Conservation (phyloP, 306 rosid genomes). For the Acacia crassicarpa region DNA sequence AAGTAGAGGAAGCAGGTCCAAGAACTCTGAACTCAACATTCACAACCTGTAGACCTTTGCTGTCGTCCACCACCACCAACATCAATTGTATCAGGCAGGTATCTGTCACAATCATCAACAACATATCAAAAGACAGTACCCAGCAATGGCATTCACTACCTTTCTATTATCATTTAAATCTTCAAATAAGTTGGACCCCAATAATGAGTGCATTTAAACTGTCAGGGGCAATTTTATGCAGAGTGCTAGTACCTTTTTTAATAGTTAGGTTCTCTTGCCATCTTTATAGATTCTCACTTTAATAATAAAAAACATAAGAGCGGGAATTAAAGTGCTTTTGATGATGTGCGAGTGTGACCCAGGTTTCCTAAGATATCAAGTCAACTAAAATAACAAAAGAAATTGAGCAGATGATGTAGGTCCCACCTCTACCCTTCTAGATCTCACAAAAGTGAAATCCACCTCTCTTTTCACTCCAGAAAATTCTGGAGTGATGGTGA, state of each 20-base stretch:
- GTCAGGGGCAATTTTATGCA: neutral
- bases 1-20: slow-evolving; percentile 10
- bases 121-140: slow-evolving; percentile 13
- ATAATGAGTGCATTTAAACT: neutral
- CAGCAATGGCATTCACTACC: slow-evolving; percentile 1
- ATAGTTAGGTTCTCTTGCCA: neutral
- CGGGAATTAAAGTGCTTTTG: neutral
- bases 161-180: neutral
- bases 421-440: neutral
- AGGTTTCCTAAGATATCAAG: neutral
- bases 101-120: slow-evolving; percentile 47
- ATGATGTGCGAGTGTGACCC: neutral
- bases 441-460: neutral
- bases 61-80: slow-evolving; percentile 74
- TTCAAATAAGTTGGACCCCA: neutral
- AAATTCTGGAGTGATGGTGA: neutral
- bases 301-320: neutral
- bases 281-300: neutral
- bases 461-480: neutral
- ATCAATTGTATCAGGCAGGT: slow-evolving; percentile 83
- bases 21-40: slow-evolving; percentile 49
- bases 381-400: neutral
- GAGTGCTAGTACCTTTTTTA: neutral
- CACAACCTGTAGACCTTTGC: slow-evolving; percentile 86
- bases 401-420: neutral